Evolutionary conservation across 352 stramenopile genomes (phyloP), one percentile per base, ranked within the genome.

Genomic region (Globisporangium takayamanum): DNA sequence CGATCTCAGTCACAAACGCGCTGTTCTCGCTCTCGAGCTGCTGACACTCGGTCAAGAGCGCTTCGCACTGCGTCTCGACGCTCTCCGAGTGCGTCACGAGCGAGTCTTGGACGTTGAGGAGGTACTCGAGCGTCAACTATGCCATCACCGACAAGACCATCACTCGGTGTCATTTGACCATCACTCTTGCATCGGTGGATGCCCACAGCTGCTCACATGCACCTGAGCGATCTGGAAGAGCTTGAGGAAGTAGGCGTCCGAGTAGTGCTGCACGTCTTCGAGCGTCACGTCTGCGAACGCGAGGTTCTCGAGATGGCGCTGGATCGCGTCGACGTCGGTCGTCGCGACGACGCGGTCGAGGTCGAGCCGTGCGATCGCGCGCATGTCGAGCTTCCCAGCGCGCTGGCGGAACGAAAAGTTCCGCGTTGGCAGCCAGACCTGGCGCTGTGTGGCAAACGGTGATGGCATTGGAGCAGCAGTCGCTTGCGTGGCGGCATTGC

Each of bases 151-250:
- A 59, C 8, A 56, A 46, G 41, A 46, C 33, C 33, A 39, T 12
- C 33, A 39, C 6, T 39, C 33, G 11, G 7, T 39, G 33, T 12
- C 22, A 16, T 0, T 8, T 12, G 25, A 8, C 26, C 0, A 26
- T 50, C 44, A 22, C 20, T 48, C 44, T n/a, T 48, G 16, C 15
- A 48, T 20, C 42, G 1, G 20, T 48, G 42, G 2, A 26, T 44
- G 53, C 15, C 16, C 42, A 44, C 14, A 25, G 4, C 28, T 8
- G 46, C 5, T 18, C 18, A 30, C 10, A 50, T 5, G 18, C 33
- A 89, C 82, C 76, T 92, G 82, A 3, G 84, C 74, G 59, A 94
- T 87, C 61, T 94, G 84, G 58, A 94, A 94, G 8, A 94, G 57
- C 55, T 94, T 94, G 36, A 94, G 73, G 54, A 94, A 94, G 58